Evolutionary conservation across 208 protist species (phyloP), one percentile per base, ranked within the genome.

Genomic region (Phytomonas francai): DNA sequence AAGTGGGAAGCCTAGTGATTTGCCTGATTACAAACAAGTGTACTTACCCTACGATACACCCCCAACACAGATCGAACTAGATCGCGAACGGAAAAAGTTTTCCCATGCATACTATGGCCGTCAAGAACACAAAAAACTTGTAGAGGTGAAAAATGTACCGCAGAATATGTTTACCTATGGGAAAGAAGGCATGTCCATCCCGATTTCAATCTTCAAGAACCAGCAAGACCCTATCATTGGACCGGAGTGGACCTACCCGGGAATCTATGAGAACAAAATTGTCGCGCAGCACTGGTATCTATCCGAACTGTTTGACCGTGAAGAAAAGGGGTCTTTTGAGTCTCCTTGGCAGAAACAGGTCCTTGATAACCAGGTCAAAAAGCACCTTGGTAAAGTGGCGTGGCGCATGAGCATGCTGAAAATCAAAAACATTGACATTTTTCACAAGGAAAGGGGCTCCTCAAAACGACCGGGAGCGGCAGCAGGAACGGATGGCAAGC

Each of bases 241-340:
- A 6, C 91, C 91, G 0, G 88, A 96, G 77, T 94, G 87, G 87
- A 94, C 88, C 12, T 96, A 96, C 64, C 91, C 91, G 0, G 91
- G 91, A 22, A 96, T 96, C 60, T 96, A 91, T 69, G 91, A 96
- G 63, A 96, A 94, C 77, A 96, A 96, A 67, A 84, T 94, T 29
- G 88, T 78, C 0, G 79, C 85, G 0, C 88, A 92, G 73, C 88
- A 89, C 19, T 88, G 83, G 83, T 92, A 87, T 70, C 77, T 76
- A 32, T 80, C 94, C 65, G 88, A 96, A 63, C 80, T 96, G 56
- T 93, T 96, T 68, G 74, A 92, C 22, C 83, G 81, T 0, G 88
- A 94, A 67, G 78, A 72, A 31, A 70, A 70, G 3, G 77, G 77
- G 68, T 71, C 66, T 14, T 95, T 93, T 68, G 86, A 93, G 58